Base-by-base conservation (phyloP, 1,139 yeast species). In the Saccharomycopsis phalli region DNA sequence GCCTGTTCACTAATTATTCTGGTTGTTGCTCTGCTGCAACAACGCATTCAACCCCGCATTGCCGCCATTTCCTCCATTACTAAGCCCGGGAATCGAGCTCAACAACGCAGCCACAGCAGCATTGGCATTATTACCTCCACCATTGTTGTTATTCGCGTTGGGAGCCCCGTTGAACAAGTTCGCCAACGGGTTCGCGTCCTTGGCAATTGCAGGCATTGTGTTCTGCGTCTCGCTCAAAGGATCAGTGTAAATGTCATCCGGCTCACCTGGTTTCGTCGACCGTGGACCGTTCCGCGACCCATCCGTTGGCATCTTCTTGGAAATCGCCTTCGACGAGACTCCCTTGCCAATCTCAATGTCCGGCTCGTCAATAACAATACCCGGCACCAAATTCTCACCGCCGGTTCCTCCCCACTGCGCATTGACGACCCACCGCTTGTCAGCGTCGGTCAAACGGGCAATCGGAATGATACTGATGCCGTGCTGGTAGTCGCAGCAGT, bases 371-470 rank as follows among this genome's bases (percentile, higher is more conserved):
- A 91, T 76, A 21, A 81, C 86, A 58, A 86, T 65, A 40, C 95
- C 95, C 45, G 84, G 70, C 49, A 66, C 76, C 48, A 91, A 62
- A n/a, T 91, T 88, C 54, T 71, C 74, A 17, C 95, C 96, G 38
- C 93, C 94, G 38, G 96, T 83, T 51, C 98, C 98, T 51, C 98
- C 98, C 87, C 94, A 87, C 61, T 86, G 91, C 5, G 97, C 96
- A 48, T 71, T 68, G 21, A 78, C 82, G 21, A 86, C 76, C 98
- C 98, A 91, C 47, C 79, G 68, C 54, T 70, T 76, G 60, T 91
- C 98, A 17, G 96, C 95, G 44, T 91, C 98, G 0, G 98, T 91
- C 51, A 91, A 70, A 53, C 95, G 74, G 49, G 73, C 74, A 39
- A 91, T 65, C 22, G 97, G 96, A 48, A 91, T 84, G 20, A 87